These are phyloP conservation scores for Nelumbo lutea DNA, from an alignment of 164 flowering plant genomes.

Conservation along the genomic window DNA sequence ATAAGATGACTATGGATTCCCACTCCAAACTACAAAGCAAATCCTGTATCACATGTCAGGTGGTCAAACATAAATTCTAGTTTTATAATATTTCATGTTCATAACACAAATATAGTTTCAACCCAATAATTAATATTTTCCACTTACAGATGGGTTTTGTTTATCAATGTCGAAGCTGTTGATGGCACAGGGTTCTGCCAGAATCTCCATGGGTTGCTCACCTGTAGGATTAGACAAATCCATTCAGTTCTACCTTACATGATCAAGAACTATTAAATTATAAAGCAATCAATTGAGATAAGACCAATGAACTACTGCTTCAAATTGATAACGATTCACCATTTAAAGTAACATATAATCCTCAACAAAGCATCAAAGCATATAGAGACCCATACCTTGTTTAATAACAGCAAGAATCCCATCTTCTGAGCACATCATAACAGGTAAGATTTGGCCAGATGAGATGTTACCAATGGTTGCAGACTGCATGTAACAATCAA, in stretches of 20 bases:
- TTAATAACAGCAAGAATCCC: conserved; percentile 79
- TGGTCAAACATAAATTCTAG: background rate
- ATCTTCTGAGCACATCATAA: conserved; percentile 89
- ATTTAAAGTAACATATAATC: background rate
- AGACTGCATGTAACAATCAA: conserved; percentile 51
- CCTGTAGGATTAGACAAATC: conserved; percentile 30
- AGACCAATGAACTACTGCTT: background rate
- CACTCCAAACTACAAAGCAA: conserved; percentile 87
- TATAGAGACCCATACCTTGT: conserved; percentile 48
- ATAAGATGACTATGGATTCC: conserved; percentile 68
- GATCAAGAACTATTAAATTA: background rate
- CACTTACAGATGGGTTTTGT: conserved; percentile 79
- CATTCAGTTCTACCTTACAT: background rate
- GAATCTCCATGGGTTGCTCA: conserved; percentile 58
- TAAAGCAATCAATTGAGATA: no score
- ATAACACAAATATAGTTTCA: background rate
- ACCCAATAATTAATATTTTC: background rate
- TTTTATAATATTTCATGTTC: background rate
- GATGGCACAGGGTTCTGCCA: conserved; percentile 88
- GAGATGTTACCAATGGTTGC: conserved; percentile 35
- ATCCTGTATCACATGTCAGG: conserved; percentile 42
- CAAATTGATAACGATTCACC: no score
- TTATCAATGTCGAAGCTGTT: conserved; percentile 81
- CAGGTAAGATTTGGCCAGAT: conserved; percentile 60
- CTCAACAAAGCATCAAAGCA: background rate